Percentiles rank a stretch among this genome's conserved stretches.
phyloP scores from a whole-genome alignment of 2,329 filamentous ascomycete genomes.

The Diplodia scrobiculata region DNA sequence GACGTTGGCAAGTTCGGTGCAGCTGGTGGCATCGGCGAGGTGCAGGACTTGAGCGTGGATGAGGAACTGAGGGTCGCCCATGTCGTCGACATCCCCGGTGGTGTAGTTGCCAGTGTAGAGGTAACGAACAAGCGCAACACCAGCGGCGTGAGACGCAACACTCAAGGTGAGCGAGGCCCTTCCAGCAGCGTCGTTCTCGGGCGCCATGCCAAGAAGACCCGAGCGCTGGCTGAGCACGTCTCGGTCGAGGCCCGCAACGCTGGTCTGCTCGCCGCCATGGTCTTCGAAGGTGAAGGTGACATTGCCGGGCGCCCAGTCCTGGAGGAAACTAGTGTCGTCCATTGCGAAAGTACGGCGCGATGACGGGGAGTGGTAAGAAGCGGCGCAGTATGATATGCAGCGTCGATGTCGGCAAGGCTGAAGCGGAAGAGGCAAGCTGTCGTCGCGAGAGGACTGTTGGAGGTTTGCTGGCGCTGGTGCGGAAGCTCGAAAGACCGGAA shows the following conservation, averaged over 20 bases:
- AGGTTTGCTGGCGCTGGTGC: too few relatives aligned
- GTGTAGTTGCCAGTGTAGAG: conserved; percentile 47
- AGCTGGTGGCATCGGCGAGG: conserved; percentile 47
- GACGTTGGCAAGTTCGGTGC: conserved; percentile 44
- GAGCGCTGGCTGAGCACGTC: conserved; percentile 42
- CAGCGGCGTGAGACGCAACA: conserved; percentile 39
- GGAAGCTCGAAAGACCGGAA: neutral
- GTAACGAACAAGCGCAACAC: conserved; percentile 46
- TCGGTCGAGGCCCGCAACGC: conserved; percentile 41
- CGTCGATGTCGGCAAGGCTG: neutral
- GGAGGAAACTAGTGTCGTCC: conserved; percentile 29
- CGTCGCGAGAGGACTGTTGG: neutral
- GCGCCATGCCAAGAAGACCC: conserved; percentile 46
- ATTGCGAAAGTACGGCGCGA: neutral
- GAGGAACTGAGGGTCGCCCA: conserved; percentile 40
- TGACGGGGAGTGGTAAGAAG: neutral
- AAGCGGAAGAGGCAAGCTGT: neutral
- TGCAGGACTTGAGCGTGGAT: conserved; percentile 48
- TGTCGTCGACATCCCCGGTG: neutral
- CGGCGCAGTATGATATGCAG: neutral
- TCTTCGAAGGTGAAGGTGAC: conserved; percentile 41
- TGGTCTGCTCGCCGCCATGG: conserved; percentile 34
- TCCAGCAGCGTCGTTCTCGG: conserved; percentile 43
- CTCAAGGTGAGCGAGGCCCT: conserved; percentile 44
- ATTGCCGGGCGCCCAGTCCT: conserved; percentile 30